A percentile compares a stretch with the other conserved stretches of the same genome.
These are phyloP conservation scores for Cyberlindnera euphorbiae DNA, from an alignment of 805 yeast species.

Conservation along the genomic window DNA sequence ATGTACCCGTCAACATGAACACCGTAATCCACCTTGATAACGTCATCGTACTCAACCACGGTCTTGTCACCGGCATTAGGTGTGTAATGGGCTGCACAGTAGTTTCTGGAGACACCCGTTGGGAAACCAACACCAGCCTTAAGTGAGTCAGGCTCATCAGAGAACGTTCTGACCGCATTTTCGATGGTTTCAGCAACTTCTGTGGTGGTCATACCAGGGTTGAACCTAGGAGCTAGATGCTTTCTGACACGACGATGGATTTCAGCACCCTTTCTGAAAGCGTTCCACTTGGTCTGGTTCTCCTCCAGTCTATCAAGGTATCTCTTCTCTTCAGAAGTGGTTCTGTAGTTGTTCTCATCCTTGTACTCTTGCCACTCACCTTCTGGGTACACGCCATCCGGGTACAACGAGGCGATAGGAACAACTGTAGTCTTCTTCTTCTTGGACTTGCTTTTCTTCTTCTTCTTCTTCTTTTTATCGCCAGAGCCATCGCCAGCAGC, in stretches of 20 bases:
- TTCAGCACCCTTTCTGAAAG: conserved; percentile 93
- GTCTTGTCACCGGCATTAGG: conserved; percentile 93
- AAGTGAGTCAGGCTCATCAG: conserved; percentile 54
- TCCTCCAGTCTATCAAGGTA: conserved; percentile 60
- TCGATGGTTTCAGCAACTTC: conserved; percentile 90
- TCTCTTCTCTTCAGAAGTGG: conserved; percentile 83
- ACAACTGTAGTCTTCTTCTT: conserved; percentile 50
- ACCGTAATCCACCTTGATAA: conserved; percentile 94
- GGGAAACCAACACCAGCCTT: conserved; percentile 96
- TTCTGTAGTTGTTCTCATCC: conserved; percentile 60
- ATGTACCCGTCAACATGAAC: conserved; percentile 94
- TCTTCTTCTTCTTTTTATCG: conserved; percentile 33
- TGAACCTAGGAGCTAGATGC: conserved; percentile 64
- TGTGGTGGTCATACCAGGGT: conserved; percentile 89
- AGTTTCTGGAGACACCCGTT: conserved; percentile 91
- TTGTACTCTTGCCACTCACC: conserved; percentile 83
- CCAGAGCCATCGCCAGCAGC: conserved; percentile 28
- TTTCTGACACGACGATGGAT: conserved; percentile 88
- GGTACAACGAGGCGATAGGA: conserved; percentile 62
- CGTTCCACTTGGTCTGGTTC: conserved; percentile 60
- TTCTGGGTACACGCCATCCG: conserved; percentile 73
- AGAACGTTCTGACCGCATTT: conserved; percentile 69
- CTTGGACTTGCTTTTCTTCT: conserved; percentile 57
- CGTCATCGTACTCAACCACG: conserved; percentile 79
- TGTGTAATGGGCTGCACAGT: conserved; percentile 96